These are phyloP conservation scores for Candida frijolesensis DNA, from an alignment of 1,139 yeast species.

Conservation along the genomic window DNA sequence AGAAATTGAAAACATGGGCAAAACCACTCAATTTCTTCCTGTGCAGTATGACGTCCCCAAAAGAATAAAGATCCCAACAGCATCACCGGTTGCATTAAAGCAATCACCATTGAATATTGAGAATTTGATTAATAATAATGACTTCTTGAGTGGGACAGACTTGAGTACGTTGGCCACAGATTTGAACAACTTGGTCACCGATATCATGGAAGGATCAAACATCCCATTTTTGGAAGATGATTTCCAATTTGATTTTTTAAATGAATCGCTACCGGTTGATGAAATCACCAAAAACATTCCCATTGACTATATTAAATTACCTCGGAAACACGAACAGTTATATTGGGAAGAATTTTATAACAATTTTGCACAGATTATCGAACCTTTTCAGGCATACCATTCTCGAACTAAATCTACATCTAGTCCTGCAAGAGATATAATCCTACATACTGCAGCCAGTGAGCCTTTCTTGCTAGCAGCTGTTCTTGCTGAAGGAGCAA, in stretches of 20 bases:
- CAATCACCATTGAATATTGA: constrained; percentile 13
- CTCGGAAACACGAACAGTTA: constrained; percentile 39
- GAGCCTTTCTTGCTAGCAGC: constrained; percentile 63
- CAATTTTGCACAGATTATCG: constrained; percentile 54
- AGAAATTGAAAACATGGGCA: constrained; percentile 15
- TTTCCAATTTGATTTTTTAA: constrained; percentile 15
- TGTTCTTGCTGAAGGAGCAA: constrained; percentile 67
- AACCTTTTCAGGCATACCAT: constrained; percentile 57
- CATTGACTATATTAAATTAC: constrained; percentile 28
- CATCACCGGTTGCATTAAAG: background rate
- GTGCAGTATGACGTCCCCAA: constrained; percentile 16
- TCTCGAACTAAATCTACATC: constrained; percentile 10
- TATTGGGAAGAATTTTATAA: constrained; percentile 55
- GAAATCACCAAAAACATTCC: constrained; percentile 16
- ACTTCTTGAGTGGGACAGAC: constrained; percentile 21
- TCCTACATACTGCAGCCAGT: constrained; percentile 54
- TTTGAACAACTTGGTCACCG: constrained; percentile 33
- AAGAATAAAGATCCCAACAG: constrained; percentile 5
- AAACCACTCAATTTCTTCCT: constrained; percentile 16
- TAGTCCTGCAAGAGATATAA: constrained; percentile 62
- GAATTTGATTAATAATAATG: constrained; percentile 12
- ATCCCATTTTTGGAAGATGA: constrained; percentile 11
- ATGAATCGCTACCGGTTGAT: constrained; percentile 9
- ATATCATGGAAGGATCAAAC: constrained; percentile 28
- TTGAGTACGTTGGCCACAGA: constrained; percentile 32